phyloP scores from a whole-genome alignment of 2,329 filamentous ascomycete genomes.

The Neoascochyta sp. region DNA sequence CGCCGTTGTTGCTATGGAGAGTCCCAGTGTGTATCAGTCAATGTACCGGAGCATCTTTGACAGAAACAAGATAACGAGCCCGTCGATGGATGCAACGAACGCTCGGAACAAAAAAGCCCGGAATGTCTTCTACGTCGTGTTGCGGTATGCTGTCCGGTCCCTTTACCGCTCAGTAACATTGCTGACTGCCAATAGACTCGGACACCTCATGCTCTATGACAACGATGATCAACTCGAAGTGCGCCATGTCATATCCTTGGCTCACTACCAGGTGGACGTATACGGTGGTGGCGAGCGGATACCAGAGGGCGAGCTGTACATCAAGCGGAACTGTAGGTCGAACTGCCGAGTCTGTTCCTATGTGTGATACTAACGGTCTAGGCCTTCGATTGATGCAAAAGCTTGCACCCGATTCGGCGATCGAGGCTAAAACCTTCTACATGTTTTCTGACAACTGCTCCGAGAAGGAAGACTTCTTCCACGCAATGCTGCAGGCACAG shows the following conservation, averaged over 20 bases:
- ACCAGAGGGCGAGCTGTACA: slow-evolving; percentile 89
- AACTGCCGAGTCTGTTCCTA: neutral
- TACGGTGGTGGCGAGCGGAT: slow-evolving; percentile 75
- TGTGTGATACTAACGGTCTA: slow-evolving; percentile 11
- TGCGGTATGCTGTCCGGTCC: slow-evolving; percentile 65
- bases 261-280: slow-evolving; percentile 79
- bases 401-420: slow-evolving; percentile 49
- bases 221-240: slow-evolving; percentile 94
- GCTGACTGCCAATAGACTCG: slow-evolving; percentile 48
- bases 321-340: slow-evolving; percentile 79
- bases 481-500: slow-evolving; percentile 81
- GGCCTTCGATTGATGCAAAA: slow-evolving; percentile 69
- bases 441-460: slow-evolving; percentile 94
- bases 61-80: slow-evolving; percentile 58
- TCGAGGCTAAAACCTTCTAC: slow-evolving; percentile 80
- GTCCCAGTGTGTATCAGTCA: slow-evolving; percentile 92
- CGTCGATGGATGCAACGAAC: slow-evolving; percentile 53
- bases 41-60: slow-evolving; percentile 98
- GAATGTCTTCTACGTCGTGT: slow-evolving; percentile 89
- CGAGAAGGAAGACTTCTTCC: slow-evolving; percentile 98
- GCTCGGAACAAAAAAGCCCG: slow-evolving; percentile 60
- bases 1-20: slow-evolving; percentile 71
- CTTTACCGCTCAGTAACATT: too few relatives aligned
- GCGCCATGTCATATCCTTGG: slow-evolving; percentile 88
- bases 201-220: slow-evolving; percentile 96